These are phyloP conservation scores for Boletus bicolor DNA, from an alignment of 768 basidiomycete genomes.

Conservation along the genomic window DNA sequence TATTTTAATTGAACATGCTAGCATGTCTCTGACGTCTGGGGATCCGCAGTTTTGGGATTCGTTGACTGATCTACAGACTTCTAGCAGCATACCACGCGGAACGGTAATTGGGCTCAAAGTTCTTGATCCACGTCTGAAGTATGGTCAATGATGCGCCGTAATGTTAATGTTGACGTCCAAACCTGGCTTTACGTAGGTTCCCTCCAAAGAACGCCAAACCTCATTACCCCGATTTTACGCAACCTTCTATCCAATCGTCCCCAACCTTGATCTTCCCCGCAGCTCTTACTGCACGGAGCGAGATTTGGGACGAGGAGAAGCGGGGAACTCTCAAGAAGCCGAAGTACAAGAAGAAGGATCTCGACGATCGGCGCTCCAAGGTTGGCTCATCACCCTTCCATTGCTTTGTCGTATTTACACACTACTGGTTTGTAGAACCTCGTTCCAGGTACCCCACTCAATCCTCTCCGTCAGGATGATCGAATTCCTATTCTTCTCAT, in stretches of 20 bases:
- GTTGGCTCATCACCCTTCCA: conserved; percentile 34
- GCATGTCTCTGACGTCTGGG: conserved; percentile 1
- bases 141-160: conserved; percentile 18
- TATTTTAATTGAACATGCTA: neutral
- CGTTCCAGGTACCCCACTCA: conserved; percentile 73
- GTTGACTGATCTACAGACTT: conserved; percentile 56
- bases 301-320: conserved; percentile 67
- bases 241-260: conserved; percentile 26
- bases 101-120: conserved; percentile 79
- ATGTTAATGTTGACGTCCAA: neutral
- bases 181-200: conserved; percentile 48
- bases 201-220: conserved; percentile 75
- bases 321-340: conserved; percentile 56
- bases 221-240: conserved; percentile 22
- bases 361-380: conserved; percentile 79
- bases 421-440: conserved; percentile 48
- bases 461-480: conserved; percentile 70
- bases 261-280: conserved; percentile 49
- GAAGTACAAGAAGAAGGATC: conserved; percentile 74
- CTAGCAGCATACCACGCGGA: conserved; percentile 67
- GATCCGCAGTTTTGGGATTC: conserved; percentile 48
- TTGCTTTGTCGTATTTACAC: neutral
- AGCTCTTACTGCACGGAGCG: conserved; percentile 54
- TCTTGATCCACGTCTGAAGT: conserved; percentile 86
- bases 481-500: conserved; percentile 81